These are phyloP conservation scores for Beta macrorhiza DNA, from an alignment of 179 eudicot genomes.

Conservation along the genomic window DNA sequence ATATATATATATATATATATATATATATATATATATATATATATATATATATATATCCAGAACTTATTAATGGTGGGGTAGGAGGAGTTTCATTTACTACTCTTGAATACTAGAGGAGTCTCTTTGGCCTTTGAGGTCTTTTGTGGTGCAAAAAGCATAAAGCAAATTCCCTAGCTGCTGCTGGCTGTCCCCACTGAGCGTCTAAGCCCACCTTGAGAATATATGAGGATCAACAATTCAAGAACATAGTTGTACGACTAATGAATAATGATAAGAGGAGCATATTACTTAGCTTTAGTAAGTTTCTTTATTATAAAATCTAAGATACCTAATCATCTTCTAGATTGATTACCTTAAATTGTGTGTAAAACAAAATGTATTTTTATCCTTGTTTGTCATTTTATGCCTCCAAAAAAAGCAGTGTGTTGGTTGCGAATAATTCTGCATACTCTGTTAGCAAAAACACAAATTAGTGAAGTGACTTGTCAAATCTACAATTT, in stretches of 20 bases:
- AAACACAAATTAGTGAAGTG: not conserved
- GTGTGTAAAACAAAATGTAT: not conserved
- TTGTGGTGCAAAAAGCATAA: conserved; percentile 28
- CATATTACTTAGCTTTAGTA: not conserved
- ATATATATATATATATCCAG: no score
- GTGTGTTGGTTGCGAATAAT: not conserved
- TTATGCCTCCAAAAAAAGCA: not conserved
- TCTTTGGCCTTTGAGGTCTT: not conserved
- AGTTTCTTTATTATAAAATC: not conserved
- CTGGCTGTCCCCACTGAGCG: conserved; percentile 21
- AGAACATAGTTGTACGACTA: not conserved
- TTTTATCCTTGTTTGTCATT: not conserved
- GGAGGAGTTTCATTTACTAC: conserved; percentile 27
- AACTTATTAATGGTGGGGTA: conserved; percentile 6
- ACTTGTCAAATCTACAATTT: not conserved
- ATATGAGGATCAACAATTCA: conserved; percentile 22
- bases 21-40: no score
- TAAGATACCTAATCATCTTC: not conserved
- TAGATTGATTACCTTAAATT: not conserved
- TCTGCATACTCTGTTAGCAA: not conserved
- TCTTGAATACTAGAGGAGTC: not conserved
- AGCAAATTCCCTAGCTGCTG: conserved; percentile 15
- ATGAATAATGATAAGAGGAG: conserved; percentile 2
- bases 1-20: no score
- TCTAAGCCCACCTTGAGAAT: conserved; percentile 15